Percentiles rank a stretch among this genome's conserved stretches.
Conservation (phyloP, 78 protist species). For the Pigoraptor vietnamica region DNA sequence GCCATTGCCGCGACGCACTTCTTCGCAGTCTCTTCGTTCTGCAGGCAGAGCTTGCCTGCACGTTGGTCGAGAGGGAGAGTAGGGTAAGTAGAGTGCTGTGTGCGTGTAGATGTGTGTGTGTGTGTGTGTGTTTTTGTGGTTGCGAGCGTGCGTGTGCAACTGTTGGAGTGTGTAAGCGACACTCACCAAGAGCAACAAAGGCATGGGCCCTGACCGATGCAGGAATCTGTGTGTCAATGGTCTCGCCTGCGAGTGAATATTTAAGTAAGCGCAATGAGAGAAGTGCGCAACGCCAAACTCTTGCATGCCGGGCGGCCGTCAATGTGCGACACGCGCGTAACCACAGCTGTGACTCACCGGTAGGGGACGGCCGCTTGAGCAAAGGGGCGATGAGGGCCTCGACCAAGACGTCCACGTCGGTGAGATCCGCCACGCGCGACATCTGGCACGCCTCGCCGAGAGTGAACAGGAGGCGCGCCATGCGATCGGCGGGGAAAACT, state of each 20-base stretch:
- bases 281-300: too few species aligned
- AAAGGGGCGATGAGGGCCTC: background rate
- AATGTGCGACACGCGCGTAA: background rate
- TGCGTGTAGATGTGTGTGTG: too few species aligned
- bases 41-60: constrained; percentile 49
- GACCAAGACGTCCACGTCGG: background rate
- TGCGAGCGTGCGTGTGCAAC: too few species aligned
- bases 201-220: constrained; percentile 51
- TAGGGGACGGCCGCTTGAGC: background rate
- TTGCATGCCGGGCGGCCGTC: background rate
- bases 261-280: background rate
- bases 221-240: background rate
- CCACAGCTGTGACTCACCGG: background rate
- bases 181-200: constrained; percentile 48
- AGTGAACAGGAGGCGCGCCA: background rate
- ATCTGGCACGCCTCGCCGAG: constrained; percentile 1
- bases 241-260: background rate
- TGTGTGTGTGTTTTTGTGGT: too few species aligned
- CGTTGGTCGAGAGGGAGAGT: too few species aligned
- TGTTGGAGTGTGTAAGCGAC: background rate
- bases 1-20: constrained; percentile 53
- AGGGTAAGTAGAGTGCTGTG: too few species aligned
- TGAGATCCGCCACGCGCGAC: background rate
- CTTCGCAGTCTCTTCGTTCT: constrained; percentile 52
- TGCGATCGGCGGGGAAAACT: background rate